phyloP scores from a whole-genome alignment of 768 basidiomycete genomes.

The Hygrocybe coccinea region DNA sequence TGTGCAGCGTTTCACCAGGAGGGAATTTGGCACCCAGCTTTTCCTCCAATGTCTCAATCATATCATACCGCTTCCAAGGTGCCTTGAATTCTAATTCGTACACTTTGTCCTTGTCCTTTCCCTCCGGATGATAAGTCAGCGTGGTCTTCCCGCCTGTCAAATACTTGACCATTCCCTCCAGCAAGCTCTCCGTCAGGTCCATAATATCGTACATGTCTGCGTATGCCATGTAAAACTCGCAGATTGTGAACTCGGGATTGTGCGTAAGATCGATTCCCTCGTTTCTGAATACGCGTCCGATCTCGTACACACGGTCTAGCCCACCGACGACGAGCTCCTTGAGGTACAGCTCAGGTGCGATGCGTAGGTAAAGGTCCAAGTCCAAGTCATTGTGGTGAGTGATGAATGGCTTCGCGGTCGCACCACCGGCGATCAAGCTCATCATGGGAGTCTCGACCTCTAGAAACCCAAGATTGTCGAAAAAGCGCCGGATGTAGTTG shows the following conservation, averaged over 20 bases:
- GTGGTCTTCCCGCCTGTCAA: slow-evolving; percentile 77
- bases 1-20: slow-evolving; percentile 83
- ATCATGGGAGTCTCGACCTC: slow-evolving; percentile 99
- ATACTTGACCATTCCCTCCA: slow-evolving; percentile 87
- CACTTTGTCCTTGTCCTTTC: slow-evolving; percentile 64
- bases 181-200: slow-evolving; percentile 89
- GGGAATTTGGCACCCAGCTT: slow-evolving; percentile 92
- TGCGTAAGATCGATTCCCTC: slow-evolving; percentile 99
- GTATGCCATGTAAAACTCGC: slow-evolving; percentile 99
- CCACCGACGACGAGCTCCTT: slow-evolving; percentile 98
- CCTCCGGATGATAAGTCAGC: slow-evolving; percentile 87
- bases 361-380: slow-evolving; percentile 92
- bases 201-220: slow-evolving; percentile 99
- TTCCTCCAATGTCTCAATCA: slow-evolving; percentile 95
- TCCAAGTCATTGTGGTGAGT: slow-evolving; percentile 99
- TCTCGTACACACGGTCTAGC: slow-evolving; percentile 96
- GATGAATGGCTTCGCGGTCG: slow-evolving; percentile 97
- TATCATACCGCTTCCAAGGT: slow-evolving; percentile 98
- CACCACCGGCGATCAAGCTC: slow-evolving; percentile 92
- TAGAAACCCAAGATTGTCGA: slow-evolving; percentile 90
- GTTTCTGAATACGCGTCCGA: slow-evolving; percentile 96
- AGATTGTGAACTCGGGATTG: slow-evolving; percentile 98
- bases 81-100: slow-evolving; percentile 81
- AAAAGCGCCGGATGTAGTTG: slow-evolving; percentile 87
- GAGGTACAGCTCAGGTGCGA: slow-evolving; percentile 96